Evolutionary conservation across 2,329 filamentous ascomycete species (phyloP).

Genomic region (Xylaria sp.): DNA sequence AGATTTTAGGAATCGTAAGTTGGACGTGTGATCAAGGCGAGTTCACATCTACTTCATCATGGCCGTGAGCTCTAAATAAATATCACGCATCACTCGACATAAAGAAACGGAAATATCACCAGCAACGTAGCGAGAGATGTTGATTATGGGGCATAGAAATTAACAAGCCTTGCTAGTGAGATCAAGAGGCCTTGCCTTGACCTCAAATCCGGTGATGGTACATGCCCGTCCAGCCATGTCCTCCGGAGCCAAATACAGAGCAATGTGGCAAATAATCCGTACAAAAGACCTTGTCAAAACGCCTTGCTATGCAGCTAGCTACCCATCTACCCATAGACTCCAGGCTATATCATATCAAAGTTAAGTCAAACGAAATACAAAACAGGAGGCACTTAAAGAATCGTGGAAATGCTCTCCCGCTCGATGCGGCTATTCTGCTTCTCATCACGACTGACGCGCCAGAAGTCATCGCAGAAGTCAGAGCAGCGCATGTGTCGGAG

Average conservation of each 20-base stretch:
- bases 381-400: conserved; percentile 48
- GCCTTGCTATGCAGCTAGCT: conserved; percentile 32
- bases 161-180: background rate
- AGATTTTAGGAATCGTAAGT: background rate
- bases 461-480: conserved; percentile 94
- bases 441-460: conserved; percentile 82
- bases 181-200: background rate
- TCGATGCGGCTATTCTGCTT: conserved; percentile 89
- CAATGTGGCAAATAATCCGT: background rate
- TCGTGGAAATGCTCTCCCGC: conserved; percentile 68
- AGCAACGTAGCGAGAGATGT: background rate
- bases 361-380: background rate
- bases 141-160: background rate
- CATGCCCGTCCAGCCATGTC: background rate
- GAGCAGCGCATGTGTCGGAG: conserved; percentile 90
- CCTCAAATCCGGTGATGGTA: background rate
- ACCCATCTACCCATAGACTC: background rate
- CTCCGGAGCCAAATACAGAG: background rate
- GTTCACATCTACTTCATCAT: background rate
- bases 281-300: conserved; percentile 17
- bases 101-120: background rate
- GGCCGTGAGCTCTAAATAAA: background rate
- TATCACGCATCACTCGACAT: background rate
- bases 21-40: background rate
- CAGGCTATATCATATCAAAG: conserved; percentile 17